A percentile compares a stretch with the other conserved stretches of the same genome.
Conservation (phyloP, 805 yeast species). For the Ogataea haglerorum region DNA sequence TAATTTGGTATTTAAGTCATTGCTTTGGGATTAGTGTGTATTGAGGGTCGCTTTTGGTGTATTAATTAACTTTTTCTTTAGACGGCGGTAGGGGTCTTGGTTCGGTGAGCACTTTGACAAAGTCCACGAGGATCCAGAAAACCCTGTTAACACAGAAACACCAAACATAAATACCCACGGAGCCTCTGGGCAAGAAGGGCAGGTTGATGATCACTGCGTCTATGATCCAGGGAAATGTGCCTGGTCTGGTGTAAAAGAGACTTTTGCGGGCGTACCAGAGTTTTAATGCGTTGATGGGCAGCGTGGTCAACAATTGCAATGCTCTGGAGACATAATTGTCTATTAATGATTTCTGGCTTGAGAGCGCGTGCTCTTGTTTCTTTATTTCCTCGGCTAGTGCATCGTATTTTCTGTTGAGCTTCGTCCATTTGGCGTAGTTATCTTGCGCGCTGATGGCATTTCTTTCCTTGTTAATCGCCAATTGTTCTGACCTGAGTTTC, state of each 20-base stretch:
- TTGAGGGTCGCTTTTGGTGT: background rate
- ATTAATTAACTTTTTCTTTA: slow-evolving; percentile 3
- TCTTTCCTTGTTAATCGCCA: slow-evolving; percentile 48
- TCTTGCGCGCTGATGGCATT: slow-evolving; percentile 79
- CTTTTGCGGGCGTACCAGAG: slow-evolving; percentile 51
- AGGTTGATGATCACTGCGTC: slow-evolving; percentile 49
- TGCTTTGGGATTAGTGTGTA: slow-evolving; percentile 4
- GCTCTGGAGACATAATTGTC: slow-evolving; percentile 32
- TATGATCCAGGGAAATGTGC: slow-evolving; percentile 55
- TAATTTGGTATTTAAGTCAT: slow-evolving; percentile 1
- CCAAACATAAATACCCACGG: slow-evolving; percentile 60
- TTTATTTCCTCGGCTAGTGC: slow-evolving; percentile 52
- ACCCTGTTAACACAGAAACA: slow-evolving; percentile 37
- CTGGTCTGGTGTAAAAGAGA: slow-evolving; percentile 57
- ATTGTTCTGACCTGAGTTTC: slow-evolving; percentile 41
- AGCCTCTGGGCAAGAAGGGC: slow-evolving; percentile 61
- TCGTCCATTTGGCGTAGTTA: slow-evolving; percentile 94
- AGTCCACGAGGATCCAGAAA: slow-evolving; percentile 25
- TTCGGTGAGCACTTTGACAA: slow-evolving; percentile 16
- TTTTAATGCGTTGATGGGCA: slow-evolving; percentile 48
- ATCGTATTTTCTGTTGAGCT: slow-evolving; percentile 71
- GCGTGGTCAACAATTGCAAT: slow-evolving; percentile 40
- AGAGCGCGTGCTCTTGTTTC: slow-evolving; percentile 37
- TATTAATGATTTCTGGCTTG: slow-evolving; percentile 35
- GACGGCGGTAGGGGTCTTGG: slow-evolving; percentile 3